Evolutionary conservation across 2,329 filamentous ascomycete genomes (phyloP).

Genomic region (Chaetothyriales sp.): DNA sequence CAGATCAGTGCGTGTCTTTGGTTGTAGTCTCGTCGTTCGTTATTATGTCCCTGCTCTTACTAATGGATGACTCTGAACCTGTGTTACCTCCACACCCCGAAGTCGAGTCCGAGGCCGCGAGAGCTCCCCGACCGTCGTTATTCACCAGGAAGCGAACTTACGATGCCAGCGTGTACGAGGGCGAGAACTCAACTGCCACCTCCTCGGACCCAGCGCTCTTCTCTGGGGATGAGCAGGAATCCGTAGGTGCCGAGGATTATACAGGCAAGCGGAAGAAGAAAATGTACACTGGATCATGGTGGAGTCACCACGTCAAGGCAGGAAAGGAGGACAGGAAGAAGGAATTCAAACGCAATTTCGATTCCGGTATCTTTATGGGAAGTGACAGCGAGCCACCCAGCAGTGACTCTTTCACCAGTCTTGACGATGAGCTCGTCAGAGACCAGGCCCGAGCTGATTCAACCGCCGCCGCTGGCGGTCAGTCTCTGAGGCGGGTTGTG

Average conservation of each 20-base stretch:
- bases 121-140: neutral
- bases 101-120: neutral
- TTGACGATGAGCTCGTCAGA: slow-evolving; percentile 24
- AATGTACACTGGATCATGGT: slow-evolving; percentile 15
- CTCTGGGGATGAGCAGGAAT: slow-evolving; percentile 31
- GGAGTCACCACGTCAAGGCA: slow-evolving; percentile 8
- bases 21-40: neutral
- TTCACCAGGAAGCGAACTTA: neutral
- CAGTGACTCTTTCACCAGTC: slow-evolving; percentile 23
- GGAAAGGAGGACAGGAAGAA: slow-evolving; percentile 23
- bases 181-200: neutral
- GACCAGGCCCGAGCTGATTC: slow-evolving; percentile 2
- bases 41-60: neutral
- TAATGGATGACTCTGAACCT: neutral
- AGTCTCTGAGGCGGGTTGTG: neutral
- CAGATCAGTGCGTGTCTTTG: too few relatives aligned
- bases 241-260: slow-evolving; percentile 31
- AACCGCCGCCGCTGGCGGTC: neutral
- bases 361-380: slow-evolving; percentile 35
- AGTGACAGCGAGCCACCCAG: slow-evolving; percentile 28
- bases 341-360: slow-evolving; percentile 30
- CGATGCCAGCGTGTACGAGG: neutral
- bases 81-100: neutral
- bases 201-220: slow-evolving; percentile 30
- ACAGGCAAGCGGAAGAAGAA: slow-evolving; percentile 13